Conservation (phyloP, 2,329 filamentous ascomycete genomes). For the Claviceps africana region DNA sequence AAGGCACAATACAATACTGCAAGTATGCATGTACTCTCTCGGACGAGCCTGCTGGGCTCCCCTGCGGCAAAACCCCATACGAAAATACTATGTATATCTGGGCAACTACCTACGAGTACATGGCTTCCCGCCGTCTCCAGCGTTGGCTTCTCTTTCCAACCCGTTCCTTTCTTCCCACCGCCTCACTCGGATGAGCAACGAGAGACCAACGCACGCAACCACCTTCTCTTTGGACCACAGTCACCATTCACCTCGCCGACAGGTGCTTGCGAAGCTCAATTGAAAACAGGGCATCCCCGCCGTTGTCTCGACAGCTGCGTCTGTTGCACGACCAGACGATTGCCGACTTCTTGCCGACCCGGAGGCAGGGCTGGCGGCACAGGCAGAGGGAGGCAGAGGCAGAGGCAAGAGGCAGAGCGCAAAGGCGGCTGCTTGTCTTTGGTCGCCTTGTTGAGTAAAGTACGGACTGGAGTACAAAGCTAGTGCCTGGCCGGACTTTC, state of each 20-base stretch:
- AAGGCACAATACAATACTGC: background rate
- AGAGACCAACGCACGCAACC: background rate
- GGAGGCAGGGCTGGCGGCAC: background rate
- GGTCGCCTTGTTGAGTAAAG: background rate
- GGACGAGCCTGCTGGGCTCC: slow-evolving; percentile 3
- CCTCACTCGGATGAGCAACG: background rate
- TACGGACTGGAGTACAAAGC: background rate
- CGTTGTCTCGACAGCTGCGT: background rate
- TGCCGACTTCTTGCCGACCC: background rate
- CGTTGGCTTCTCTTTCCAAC: background rate
- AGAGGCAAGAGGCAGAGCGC: background rate
- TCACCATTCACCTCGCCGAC: background rate
- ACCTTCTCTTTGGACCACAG: background rate
- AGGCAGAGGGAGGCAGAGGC: background rate
- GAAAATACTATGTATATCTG: background rate
- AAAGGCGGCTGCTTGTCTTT: background rate
- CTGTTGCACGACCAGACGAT: background rate
- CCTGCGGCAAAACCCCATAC: slow-evolving; percentile 4
- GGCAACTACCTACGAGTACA: background rate
- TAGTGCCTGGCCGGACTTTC: background rate
- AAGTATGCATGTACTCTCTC: background rate
- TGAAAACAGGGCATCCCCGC: background rate
- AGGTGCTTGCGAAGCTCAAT: background rate
- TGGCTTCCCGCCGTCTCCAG: slow-evolving; percentile 5
- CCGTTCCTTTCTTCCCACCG: background rate